These are phyloP conservation scores for Penicillium verhagenii DNA, from an alignment of 495 filamentous ascomycete genomes.

Conservation along the genomic window DNA sequence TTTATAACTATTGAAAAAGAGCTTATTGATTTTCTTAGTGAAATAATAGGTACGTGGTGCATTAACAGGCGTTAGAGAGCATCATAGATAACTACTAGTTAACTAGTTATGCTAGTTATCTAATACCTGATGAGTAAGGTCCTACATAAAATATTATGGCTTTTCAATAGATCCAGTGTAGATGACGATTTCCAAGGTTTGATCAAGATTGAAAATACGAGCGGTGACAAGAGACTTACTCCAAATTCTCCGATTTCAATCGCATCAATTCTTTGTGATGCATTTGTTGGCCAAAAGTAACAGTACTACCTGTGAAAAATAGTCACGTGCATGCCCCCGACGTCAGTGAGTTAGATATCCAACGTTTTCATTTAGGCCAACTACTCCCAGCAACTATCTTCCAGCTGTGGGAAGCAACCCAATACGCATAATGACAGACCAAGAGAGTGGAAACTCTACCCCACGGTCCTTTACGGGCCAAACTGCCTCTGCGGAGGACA, in stretches of 20 bases:
- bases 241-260: neutral
- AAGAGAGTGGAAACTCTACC: conserved; percentile 38
- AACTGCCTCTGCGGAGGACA: conserved; percentile 77
- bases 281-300: neutral
- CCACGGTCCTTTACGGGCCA: conserved; percentile 70
- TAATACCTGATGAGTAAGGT: no score
- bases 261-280: neutral
- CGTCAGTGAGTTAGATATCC: conserved; percentile 14
- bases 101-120: no score
- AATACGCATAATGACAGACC: conserved; percentile 33
- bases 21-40: no score
- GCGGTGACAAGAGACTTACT: neutral
- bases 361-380: neutral
- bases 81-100: no score
- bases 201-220: neutral
- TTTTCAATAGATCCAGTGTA: no score
- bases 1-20: no score
- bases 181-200: no score
- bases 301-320: neutral
- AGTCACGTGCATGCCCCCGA: conserved; percentile 23
- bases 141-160: no score
- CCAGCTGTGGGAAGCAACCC: neutral
- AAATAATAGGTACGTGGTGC: no score
- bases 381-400: neutral
- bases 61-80: no score